phyloP scores from a whole-genome alignment of 345 rosid genomes.

The Hibiscus trionum region DNA sequence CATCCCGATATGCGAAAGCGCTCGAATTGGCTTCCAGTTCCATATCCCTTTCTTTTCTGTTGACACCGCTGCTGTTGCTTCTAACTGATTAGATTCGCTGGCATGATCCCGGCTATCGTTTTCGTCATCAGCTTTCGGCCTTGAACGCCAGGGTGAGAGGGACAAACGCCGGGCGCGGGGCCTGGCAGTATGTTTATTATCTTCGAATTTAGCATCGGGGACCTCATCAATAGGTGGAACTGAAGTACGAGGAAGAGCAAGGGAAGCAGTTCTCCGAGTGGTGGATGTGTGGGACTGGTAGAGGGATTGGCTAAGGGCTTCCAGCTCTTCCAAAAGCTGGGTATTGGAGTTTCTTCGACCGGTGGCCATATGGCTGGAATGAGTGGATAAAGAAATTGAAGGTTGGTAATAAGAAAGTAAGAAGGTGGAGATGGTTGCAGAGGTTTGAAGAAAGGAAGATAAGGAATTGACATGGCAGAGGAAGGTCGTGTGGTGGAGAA shows the following conservation, averaged over 20 bases:
- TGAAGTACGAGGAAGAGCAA: conserved; percentile 71
- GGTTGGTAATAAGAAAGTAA: background rate
- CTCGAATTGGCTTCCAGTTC: conserved; percentile 94
- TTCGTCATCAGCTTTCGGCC: conserved; percentile 55
- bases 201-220: conserved; percentile 18
- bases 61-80: conserved; percentile 21
- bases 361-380: conserved; percentile 26
- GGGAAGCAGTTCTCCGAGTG: conserved; percentile 66
- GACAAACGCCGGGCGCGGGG: conserved; percentile 66
- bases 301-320: conserved; percentile 67
- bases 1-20: conserved; percentile 71
- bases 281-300: conserved; percentile 54
- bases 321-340: conserved; percentile 77
- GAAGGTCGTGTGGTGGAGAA: conserved; percentile 18
- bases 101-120: conserved; percentile 15
- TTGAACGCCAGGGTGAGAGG: conserved; percentile 83
- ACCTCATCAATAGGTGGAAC: conserved; percentile 42
- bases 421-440: background rate
- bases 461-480: background rate
- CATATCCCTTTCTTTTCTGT: conserved; percentile 68
- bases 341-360: conserved; percentile 55
- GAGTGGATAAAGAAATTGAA: background rate
- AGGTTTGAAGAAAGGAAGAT: conserved; percentile 4
- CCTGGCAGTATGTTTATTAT: conserved; percentile 17
- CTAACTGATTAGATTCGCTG: conserved; percentile 19